Base-by-base conservation (phyloP, 2,329 filamentous ascomycete species). In the Colletotrichum nymphaeae region DNA sequence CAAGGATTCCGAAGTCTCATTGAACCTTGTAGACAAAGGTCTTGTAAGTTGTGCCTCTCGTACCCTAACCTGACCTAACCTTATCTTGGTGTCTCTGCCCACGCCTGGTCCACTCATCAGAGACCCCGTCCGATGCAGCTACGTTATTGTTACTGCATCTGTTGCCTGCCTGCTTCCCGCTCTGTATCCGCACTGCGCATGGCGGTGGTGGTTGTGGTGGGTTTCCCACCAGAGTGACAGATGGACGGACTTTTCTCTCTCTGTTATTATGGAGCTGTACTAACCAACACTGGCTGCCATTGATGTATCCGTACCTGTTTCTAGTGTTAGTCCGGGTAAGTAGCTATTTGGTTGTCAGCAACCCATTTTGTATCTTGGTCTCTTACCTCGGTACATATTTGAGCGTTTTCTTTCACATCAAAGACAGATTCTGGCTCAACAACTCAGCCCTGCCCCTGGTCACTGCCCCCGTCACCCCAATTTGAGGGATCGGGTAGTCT, bases 41-140 rank as follows among this genome's bases (percentile, higher is more conserved):
- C 37, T 42, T 55, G 26, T 22, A n/a, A 12, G 6, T 22, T 4
- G 22, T 35, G 24, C 24, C 42, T 65, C 19, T 30, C 19, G 63
- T 60, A 63, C 65, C 69, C 57, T 72, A 72, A 60, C 69, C 69
- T 69, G 58, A 63, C 64, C 65, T 63, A 69, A 67, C 64, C 66
- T 73, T 63, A 69, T 53, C 69, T 69, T 63, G 30, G 37, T 64
- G n/a, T 49, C 30, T 64, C 59, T 19, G 12, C 28, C 32, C 53
- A 60, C 46, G 42, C 53, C 66, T 35, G 59, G 42, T 56, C 66
- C 59, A 73, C 66, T 60, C 30, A 14, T 12, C 52, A 55, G 30
- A 55, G 42, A 16, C 28, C 22, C 59, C 26, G 7, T 24, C 24
- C 30, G 52, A 35, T 59, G 70, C 59, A 49, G 30, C 70, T 65